These are phyloP conservation scores for Vitis hybrid DNA, from an alignment of 177 flowering plant genomes.

Conservation along the genomic window DNA sequence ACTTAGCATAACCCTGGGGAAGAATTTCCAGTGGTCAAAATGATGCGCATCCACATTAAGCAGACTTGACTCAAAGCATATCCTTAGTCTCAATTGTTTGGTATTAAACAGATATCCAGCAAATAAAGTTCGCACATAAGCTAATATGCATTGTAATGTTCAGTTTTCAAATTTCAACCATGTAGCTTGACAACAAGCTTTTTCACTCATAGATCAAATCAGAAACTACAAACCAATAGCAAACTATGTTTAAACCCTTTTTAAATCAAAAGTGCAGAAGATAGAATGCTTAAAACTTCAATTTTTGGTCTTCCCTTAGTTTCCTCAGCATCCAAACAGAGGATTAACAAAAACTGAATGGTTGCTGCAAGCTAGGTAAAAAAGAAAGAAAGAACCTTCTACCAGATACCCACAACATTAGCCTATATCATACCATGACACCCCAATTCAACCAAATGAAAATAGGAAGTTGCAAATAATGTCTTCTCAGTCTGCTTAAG, in stretches of 20 bases:
- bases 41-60: constrained; percentile 4
- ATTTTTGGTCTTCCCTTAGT: no score
- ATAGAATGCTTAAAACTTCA: no score
- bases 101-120: not conserved
- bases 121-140: not conserved
- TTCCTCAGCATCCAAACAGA: constrained; percentile 4
- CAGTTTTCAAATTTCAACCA: not conserved
- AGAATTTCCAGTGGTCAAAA: constrained; percentile 5
- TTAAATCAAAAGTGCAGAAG: no score
- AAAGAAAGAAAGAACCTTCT: not conserved
- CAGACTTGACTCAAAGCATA: not conserved
- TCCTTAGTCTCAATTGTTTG: no score
- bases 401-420: no score
- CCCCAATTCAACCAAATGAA: no score
- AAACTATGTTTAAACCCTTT: not conserved
- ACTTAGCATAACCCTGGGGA: constrained; percentile 28
- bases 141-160: not conserved
- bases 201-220: not conserved
- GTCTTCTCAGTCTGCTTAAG: no score
- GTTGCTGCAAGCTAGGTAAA: not conserved
- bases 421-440: no score
- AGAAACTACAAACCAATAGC: not conserved
- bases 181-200: no score
- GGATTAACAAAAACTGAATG: constrained; percentile 1
- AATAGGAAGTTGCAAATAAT: no score